phyloP scores from a whole-genome alignment of 1,284 basidiomycete species.

The Microbotryomycetes sp. region DNA sequence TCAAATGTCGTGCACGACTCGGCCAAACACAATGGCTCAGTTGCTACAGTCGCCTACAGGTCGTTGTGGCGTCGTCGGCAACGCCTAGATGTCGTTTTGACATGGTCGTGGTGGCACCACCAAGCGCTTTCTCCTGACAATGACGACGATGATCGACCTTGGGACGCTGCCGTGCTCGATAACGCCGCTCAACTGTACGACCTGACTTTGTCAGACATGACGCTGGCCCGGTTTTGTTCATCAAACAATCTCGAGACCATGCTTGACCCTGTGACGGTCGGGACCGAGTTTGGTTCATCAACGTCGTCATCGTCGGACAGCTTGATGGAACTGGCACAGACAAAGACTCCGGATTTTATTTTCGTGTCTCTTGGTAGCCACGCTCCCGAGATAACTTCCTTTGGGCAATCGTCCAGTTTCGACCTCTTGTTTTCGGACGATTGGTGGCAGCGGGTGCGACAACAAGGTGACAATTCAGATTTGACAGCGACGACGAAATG shows the following conservation, averaged over 20 bases:
- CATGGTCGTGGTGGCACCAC: slow-evolving; percentile 26
- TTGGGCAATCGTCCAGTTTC: slow-evolving; percentile 9
- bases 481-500: background rate
- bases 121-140: slow-evolving; percentile 5
- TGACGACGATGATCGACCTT: background rate
- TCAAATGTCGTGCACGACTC: slow-evolving; percentile 13
- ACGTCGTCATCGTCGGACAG: background rate
- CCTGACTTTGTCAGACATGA: background rate
- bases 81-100: slow-evolving; percentile 5
- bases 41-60: slow-evolving; percentile 8
- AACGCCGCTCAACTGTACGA: background rate
- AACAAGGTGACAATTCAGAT: background rate
- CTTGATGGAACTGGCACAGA: background rate
- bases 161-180: background rate
- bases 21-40: slow-evolving; percentile 20
- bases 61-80: background rate
- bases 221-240: background rate
- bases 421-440: slow-evolving; percentile 4
- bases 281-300: too few species aligned
- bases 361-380: slow-evolving; percentile 26
- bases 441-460: background rate
- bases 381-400: slow-evolving; percentile 9
- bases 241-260: background rate
- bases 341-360: background rate
- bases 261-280: too few species aligned